These are phyloP conservation scores for Malassezia sp. DNA, from an alignment of 1,284 basidiomycete genomes.

Conservation along the genomic window DNA sequence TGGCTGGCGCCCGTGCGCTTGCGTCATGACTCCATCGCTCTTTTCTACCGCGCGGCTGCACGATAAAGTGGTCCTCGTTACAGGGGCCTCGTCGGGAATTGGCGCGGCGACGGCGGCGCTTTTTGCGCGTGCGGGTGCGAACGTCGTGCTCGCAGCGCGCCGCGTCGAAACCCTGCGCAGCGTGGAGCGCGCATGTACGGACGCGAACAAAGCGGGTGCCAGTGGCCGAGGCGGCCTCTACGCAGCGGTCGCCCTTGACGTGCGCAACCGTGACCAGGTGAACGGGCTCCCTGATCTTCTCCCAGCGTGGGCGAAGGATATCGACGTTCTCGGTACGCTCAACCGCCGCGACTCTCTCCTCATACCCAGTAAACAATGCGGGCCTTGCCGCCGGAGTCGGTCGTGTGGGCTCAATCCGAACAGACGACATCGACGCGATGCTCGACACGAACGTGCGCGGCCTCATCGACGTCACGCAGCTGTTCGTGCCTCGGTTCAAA, in stretches of 20 bases:
- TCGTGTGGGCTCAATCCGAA: slow-evolving; percentile 64
- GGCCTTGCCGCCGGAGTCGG: slow-evolving; percentile 72
- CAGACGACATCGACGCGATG: slow-evolving; percentile 66
- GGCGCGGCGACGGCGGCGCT: slow-evolving; percentile 49
- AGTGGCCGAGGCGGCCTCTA: slow-evolving; percentile 51
- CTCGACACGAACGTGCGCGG: slow-evolving; percentile 85
- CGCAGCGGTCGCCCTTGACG: slow-evolving; percentile 32
- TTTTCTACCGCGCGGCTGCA: slow-evolving; percentile 49
- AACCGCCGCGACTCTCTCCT: too few relatives aligned
- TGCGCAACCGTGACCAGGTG: slow-evolving; percentile 25
- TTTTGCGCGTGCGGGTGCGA: slow-evolving; percentile 47
- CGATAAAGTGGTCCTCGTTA: slow-evolving; percentile 74
- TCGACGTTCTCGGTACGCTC: slow-evolving; percentile 31
- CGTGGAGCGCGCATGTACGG: slow-evolving; percentile 51
- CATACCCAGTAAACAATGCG: slow-evolving; percentile 39
- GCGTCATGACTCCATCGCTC: too few relatives aligned
- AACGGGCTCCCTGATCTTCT: slow-evolving; percentile 23
- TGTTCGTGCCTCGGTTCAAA: slow-evolving; percentile 59
- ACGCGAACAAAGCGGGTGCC: slow-evolving; percentile 62
- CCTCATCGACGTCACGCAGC: slow-evolving; percentile 69
- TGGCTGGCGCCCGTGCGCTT: too few relatives aligned
- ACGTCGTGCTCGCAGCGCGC: slow-evolving; percentile 49
- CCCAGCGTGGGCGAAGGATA: slow-evolving; percentile 35
- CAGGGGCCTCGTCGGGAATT: slow-evolving; percentile 72
- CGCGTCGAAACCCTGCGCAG: slow-evolving; percentile 44